Evolutionary conservation across 306 rosid genomes (phyloP), one percentile per base, ranked within the genome.

Genomic region (Crataegus laevigata): DNA sequence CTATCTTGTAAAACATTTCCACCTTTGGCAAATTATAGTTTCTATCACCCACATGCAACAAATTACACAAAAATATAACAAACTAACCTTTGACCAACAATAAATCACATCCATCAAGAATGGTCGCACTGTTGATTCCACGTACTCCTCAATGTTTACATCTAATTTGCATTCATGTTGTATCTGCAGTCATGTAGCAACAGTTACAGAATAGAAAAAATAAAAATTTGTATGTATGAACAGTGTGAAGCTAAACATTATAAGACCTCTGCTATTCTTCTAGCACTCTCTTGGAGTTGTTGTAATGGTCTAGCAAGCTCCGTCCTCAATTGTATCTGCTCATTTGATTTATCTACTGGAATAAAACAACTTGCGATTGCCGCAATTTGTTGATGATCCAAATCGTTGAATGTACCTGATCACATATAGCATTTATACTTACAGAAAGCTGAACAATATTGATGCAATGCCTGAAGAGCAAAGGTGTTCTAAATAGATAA

Each of bases 291-390:
- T 85, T 92, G 96, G 80, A 94, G 98, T 85, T 94, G 98, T 64
- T 91, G 98, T 58, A 94, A 85, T 45, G 98, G 98, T 77, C 90
- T 89, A 2, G 93, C 93, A 78, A 94, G 97, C 83, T 94, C 98
- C 25, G 93, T 84, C 78, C 98, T 87, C 78, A 94, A 82, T 38
- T 94, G 96, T 84, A 91, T 90, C 89, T 91, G 97, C 84, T 94
- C 98, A 75, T 34, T 89, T 34, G 98, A 91, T 84, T 83, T 91
- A 77, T 94, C 98, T 81, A 89, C 91, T 3, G 96, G 98, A 73
- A 94, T 91, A 83, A 94, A 94, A 85, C 98, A 94, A 86, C 98
- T 94, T 75, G 97, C 91, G 77, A 94, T 93, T 40, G 98, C 96
- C 58, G 96, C 98, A 85, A 94, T 86, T 87, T 94, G 98, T 72